Base-by-base conservation (phyloP, 1,284 basidiomycete genomes). In the Ganoderma multipileum region DNA sequence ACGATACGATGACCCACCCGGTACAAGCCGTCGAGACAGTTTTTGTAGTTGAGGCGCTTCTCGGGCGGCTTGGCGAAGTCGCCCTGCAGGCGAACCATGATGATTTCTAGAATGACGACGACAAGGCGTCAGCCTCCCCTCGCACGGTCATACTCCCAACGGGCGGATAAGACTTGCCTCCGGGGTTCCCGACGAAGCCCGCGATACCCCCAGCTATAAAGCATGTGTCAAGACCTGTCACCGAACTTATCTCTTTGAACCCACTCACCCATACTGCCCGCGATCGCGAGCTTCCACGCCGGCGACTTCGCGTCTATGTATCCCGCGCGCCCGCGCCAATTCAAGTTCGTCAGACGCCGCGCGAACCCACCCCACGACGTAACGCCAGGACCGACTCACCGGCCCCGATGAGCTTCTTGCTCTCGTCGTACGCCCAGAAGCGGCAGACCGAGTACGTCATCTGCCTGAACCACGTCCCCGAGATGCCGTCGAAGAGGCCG, bases 371-470 rank as follows among this genome's bases (percentile, higher is more conserved):
- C n/a, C 3, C 5, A 23, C 6, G n/a, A n/a, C n/a, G n/a, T n/a
- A n/a, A 20, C 38, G 7, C 1, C 44, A 23, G 5, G 44, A n/a
- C 2, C 6, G 20, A 77, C 80, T 58, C 67, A 82, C 85, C 83
- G 9, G 90, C 91, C 38, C 92, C 92, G 1, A 96, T 75, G 5
- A 90, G 74, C 82, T 91, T 94, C 85, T 97, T 97, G 78, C 93
- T 91, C 81, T 94, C 92, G 75, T 97, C 95, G 81, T 97, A 97
- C 28, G 94, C 94, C 86, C 95, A 96, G 84, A 97, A 97, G 18
- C 95, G 89, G 77, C 94, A 96, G 78, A 97, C 84, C 58, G 94
- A 96, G 82, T 97, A 97, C 33, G 91, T 95, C 95, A 97, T 95
- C 81, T 97, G 96, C 42, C 96, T 89, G 77, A 97, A 82, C 87